Base-by-base conservation (phyloP, 176 grass and related monocot genomes). In the Melocanna baccifera region DNA sequence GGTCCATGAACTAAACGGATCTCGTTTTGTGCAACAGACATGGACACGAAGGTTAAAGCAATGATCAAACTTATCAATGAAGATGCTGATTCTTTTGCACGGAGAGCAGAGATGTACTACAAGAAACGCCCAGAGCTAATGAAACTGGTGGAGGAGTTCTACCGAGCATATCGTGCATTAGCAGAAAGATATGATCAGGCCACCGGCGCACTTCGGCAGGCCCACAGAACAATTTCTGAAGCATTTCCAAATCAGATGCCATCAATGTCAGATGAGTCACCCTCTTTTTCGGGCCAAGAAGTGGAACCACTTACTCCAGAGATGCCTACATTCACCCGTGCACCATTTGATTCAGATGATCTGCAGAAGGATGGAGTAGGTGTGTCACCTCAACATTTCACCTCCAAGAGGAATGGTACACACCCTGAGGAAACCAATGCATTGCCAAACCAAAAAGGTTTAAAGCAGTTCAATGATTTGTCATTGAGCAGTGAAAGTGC, bases 41-140 rank as follows among this genome's bases (percentile, higher is more conserved):
- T 92, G 86, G 91, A 99, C 87, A 78, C 81, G 51, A 96, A 94
- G 68, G 86, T 99, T 68, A 99, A 94, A 86, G 41, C 91, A 78
- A 99, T 93, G 88, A 99, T 99, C 88, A 94, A 94, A 85, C 93
- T 99, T 70, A 73, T 99, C 84, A 94, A 99, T 88, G 97, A 92
- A 87, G 97, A 92, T 82, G 97, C 91, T 55, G 97, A 96, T 89
- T 99, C 97, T 62, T 99, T 99, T 91, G 97, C 97, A 82, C 90
- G 89, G 52, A 88, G 88, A 84, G 97, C 97, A 5, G 97, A 99
- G 64, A 99, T 96, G 97, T 99, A 99, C 86, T 99, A 99, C 42
- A 99, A 99, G 83, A 93, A 99, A 85, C 93, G 97, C 14, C 97
- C 96, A 43, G 94, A 91, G 79, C 86, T 99, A 64, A 91, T 91